Percentiles rank a stretch among this genome's conserved stretches.
phyloP scores from a whole-genome alignment of 2,329 filamentous ascomycete genomes.

The Colletotrichum sp. region DNA sequence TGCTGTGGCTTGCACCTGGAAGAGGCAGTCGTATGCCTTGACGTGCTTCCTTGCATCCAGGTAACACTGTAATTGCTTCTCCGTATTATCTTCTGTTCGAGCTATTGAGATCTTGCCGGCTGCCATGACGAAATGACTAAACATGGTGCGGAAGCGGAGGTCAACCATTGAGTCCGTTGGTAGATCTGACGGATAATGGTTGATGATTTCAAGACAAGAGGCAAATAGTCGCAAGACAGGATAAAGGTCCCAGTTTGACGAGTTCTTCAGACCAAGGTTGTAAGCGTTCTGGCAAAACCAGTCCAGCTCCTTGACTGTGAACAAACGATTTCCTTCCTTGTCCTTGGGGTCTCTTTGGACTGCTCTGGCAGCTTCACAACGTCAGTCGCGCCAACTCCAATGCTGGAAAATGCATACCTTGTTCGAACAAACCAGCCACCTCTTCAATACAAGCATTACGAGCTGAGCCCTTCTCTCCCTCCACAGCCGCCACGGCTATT shows the following conservation, averaged over 20 bases:
- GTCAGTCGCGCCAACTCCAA: neutral
- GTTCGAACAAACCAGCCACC: slow-evolving; percentile 57
- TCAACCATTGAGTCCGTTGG: slow-evolving; percentile 47
- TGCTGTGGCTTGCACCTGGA: slow-evolving; percentile 43
- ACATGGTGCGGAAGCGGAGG: slow-evolving; percentile 63
- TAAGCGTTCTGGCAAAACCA: slow-evolving; percentile 88
- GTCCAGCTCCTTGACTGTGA: slow-evolving; percentile 71
- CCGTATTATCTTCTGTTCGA: slow-evolving; percentile 53
- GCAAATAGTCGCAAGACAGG: slow-evolving; percentile 61
- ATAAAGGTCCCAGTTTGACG: slow-evolving; percentile 56
- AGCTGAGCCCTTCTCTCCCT: slow-evolving; percentile 12
- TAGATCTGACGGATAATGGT: slow-evolving; percentile 54
- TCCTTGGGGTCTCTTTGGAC: slow-evolving; percentile 42
- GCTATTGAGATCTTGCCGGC: slow-evolving; percentile 57
- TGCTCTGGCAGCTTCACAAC: slow-evolving; percentile 43
- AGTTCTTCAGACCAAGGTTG: slow-evolving; percentile 73
- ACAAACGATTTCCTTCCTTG: slow-evolving; percentile 50
- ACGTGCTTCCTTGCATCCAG: slow-evolving; percentile 65
- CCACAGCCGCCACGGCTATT: slow-evolving; percentile 48
- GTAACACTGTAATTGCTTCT: slow-evolving; percentile 65
- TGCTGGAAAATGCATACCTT: slow-evolving; percentile 34
- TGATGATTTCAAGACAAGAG: slow-evolving; percentile 57
- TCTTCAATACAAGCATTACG: slow-evolving; percentile 40
- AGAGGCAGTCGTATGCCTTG: slow-evolving; percentile 55
- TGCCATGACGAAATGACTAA: slow-evolving; percentile 73